A percentile compares a stretch with the other conserved stretches of the same genome.
These are phyloP conservation scores for Ophiocordyceps camponoti-leonardi DNA, from an alignment of 2,329 filamentous ascomycete species.

Conservation along the genomic window DNA sequence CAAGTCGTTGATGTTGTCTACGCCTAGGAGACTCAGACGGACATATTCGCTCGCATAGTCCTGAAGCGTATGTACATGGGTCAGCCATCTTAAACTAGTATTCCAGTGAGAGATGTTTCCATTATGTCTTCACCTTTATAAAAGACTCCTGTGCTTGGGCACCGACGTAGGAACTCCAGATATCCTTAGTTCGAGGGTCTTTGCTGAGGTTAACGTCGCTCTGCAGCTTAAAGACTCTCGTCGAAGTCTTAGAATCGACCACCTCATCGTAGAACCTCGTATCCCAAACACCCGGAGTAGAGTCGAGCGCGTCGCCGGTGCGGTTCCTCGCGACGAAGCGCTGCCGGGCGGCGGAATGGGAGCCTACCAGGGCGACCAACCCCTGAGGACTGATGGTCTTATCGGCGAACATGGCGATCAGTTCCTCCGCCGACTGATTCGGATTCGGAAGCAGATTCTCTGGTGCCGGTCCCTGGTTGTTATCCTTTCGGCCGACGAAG, in stretches of 20 bases:
- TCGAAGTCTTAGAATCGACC: constrained; percentile 9
- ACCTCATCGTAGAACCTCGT: constrained; percentile 27
- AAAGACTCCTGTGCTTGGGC: neutral
- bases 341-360: constrained; percentile 31
- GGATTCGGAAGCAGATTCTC: constrained; percentile 23
- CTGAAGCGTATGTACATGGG: too few relatives aligned
- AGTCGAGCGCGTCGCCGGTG: constrained; percentile 27
- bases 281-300: constrained; percentile 33
- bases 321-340: constrained; percentile 20
- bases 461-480: constrained; percentile 16
- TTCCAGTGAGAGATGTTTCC: too few relatives aligned
- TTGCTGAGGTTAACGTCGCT: constrained; percentile 21
- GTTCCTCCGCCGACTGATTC: constrained; percentile 20
- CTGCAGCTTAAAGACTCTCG: constrained; percentile 19
- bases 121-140: neutral
- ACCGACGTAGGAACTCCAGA: constrained; percentile 16
- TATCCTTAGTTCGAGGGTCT: constrained; percentile 13
- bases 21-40: neutral
- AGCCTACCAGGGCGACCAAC: constrained; percentile 33
- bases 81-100: too few relatives aligned
- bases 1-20: constrained; percentile 1
- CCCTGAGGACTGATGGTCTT: constrained; percentile 32
- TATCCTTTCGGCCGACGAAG: constrained; percentile 31
- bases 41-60: neutral
- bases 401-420: constrained; percentile 27